Base-by-base conservation (phyloP, 257 asterid genomes). In the Przewalskia tangutica region DNA sequence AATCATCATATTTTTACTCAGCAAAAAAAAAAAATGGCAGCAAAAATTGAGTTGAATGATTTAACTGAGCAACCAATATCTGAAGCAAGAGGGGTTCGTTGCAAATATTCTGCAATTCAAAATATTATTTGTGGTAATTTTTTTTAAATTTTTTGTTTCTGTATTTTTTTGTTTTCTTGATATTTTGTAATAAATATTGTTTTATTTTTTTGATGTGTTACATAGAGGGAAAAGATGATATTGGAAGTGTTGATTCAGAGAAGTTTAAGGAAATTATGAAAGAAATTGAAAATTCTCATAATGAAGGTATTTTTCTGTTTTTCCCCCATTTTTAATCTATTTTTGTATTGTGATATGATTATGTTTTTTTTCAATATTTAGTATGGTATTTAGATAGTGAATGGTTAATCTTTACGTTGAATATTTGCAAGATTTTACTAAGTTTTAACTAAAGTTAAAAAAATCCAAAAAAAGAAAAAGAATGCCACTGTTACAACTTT, bases 201-300 rank as follows among this genome's bases (percentile, higher is more conserved):
- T 27, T 27, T 42, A 50, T 54, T 16, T 51, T 7, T 63, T 48
- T 38, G 42, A 20, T 38, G 44, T 46, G 20, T 27, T 63, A 23
- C 79, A 87, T 85, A 91, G 93, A 84, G 79, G 85, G 67, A 8
- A 83, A 77, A 51, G 87, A 87, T 76, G 92, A 87, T 20, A 55
- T 89, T 32, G 87, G 82, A 20, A 78, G 77, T 44, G 86, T 8
- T 27, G 64, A 58, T 84, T 87, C 88, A 18, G 34, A 77, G 2
- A 87, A 85, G 84, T 89, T 89, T 58, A 83, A 68, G 81, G 84
- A 20, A 54, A 75, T 89, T 46, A 83, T 88, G 80, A 87, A 84
- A 63, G 81, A 88, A 83, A 89, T 91, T 1, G 90, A 91, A 23
- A 62, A 71, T 67, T 82, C 89, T 53, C 91, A 89, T 78, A 82